Evolutionary conservation across 306 rosid species (phyloP).

Genomic region (Boehmeria nivea): DNA sequence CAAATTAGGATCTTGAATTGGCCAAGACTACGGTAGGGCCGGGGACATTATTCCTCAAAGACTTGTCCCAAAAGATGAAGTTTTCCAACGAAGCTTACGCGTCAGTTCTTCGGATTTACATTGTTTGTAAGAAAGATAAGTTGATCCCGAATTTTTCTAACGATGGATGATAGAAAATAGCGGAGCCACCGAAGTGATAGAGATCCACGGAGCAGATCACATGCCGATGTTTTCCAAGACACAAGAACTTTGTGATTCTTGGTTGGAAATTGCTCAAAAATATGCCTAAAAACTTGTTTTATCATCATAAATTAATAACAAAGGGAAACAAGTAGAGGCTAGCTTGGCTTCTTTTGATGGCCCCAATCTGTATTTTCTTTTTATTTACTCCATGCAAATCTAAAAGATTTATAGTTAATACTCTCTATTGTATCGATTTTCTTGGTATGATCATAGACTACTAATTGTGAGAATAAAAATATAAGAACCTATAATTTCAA

Average conservation of each 20-base stretch:
- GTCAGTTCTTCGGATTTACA: slow-evolving; percentile 28
- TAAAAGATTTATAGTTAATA: too few species aligned
- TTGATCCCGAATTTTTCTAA: slow-evolving; percentile 26
- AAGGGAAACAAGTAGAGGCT: too few species aligned
- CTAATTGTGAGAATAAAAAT: too few species aligned
- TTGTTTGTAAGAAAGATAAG: slow-evolving; percentile 24
- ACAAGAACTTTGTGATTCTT: slow-evolving; percentile 22
- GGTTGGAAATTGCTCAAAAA: slow-evolving; percentile 26
- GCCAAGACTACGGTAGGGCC: slow-evolving; percentile 28
- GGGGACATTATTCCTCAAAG: slow-evolving; percentile 36
- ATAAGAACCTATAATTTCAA: too few species aligned
- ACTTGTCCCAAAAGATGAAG: slow-evolving; percentile 26
- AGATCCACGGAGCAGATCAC: slow-evolving; percentile 39
- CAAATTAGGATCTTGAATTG: slow-evolving; percentile 30
- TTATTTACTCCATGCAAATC: too few species aligned
- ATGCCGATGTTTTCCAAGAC: slow-evolving; percentile 38
- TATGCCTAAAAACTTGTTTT: background rate
- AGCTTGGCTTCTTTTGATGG: too few species aligned
- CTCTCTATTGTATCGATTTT: too few species aligned
- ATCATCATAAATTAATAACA: too few species aligned
- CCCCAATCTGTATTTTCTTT: too few species aligned
- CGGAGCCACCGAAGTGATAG: slow-evolving; percentile 26
- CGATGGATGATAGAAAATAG: slow-evolving; percentile 47
- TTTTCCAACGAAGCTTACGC: slow-evolving; percentile 38
- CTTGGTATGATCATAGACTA: too few species aligned